These are phyloP conservation scores for Moniliophthora roreri DNA, from an alignment of 1,284 basidiomycete species.

Conservation along the genomic window DNA sequence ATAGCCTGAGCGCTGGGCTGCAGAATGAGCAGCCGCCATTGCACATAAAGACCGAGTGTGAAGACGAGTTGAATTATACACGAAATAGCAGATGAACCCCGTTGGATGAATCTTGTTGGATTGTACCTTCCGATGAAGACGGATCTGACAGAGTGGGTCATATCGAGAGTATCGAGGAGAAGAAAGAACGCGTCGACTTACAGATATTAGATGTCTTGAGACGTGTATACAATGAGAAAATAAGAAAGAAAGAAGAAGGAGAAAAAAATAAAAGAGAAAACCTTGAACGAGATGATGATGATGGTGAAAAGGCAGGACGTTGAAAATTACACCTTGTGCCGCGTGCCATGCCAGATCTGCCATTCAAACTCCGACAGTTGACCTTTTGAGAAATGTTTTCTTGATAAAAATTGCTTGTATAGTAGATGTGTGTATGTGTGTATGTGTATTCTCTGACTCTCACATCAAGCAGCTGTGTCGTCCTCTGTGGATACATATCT, in stretches of 20 bases:
- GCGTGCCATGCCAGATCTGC: slow-evolving; percentile 16
- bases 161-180: background rate
- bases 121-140: slow-evolving; percentile 13
- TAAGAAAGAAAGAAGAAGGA: slow-evolving; percentile 1
- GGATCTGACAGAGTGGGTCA: slow-evolving; percentile 6
- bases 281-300: slow-evolving; percentile 5
- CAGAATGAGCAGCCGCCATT: slow-evolving; percentile 44
- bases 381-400: background rate
- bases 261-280: background rate
- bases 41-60: slow-evolving; percentile 28
- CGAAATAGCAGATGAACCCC: slow-evolving; percentile 11
- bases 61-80: slow-evolving; percentile 30
- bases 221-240: background rate
- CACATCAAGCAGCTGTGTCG: background rate
- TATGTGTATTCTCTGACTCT: background rate
- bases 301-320: slow-evolving; percentile 16
- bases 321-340: slow-evolving; percentile 17
- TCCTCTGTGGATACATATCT: slow-evolving; percentile 14
- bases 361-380: slow-evolving; percentile 12
- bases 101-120: too few species aligned
- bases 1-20: slow-evolving; percentile 36
- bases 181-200: background rate
- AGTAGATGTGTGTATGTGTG: too few species aligned
- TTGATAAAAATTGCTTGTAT: too few species aligned
- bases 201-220: background rate